Percentiles rank a stretch among this genome's conserved stretches.
Conservation (phyloP, 139 green algal genomes). For the Marvania coccoides region DNA sequence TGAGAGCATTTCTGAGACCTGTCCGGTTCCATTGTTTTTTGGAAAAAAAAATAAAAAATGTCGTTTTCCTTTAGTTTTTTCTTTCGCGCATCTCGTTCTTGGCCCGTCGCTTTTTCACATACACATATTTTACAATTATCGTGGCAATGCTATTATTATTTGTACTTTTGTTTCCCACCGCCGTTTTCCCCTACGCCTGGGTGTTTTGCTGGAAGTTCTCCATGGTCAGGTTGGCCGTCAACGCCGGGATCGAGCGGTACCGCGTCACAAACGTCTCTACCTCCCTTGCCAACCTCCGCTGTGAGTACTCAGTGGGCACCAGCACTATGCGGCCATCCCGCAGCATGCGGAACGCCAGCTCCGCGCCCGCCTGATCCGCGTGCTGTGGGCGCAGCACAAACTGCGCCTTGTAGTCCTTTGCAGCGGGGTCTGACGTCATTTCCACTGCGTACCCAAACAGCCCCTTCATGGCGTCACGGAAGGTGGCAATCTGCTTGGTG, state of each 20-base stretch:
- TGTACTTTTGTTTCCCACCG: not conserved
- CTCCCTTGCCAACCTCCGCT: slow-evolving; percentile 34
- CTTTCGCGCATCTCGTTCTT: no score
- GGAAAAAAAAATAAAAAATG: not conserved
- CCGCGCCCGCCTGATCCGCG: slow-evolving; percentile 12
- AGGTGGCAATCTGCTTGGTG: slow-evolving; percentile 52
- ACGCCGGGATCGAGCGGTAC: slow-evolving; percentile 62
- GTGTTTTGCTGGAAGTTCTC: slow-evolving; percentile 75
- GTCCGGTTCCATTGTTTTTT: not conserved
- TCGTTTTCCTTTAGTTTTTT: no score
- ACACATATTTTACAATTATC: no score
- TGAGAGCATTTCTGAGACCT: no score
- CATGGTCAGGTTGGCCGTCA: slow-evolving; percentile 82
- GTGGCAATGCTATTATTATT: not conserved
- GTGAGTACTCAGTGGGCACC: slow-evolving; percentile 48
- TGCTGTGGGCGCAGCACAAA: slow-evolving; percentile 49
- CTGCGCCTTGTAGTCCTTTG: slow-evolving; percentile 22
- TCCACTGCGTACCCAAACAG: slow-evolving; percentile 78
- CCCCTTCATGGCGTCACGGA: slow-evolving; percentile 55
- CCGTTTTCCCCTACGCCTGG: slow-evolving; percentile 16
- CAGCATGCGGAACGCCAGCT: slow-evolving; percentile 47
- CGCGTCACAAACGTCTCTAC: slow-evolving; percentile 59
- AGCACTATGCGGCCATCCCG: slow-evolving; percentile 41
- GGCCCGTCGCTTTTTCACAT: no score
- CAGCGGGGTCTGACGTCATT: slow-evolving; percentile 48